A percentile compares a stretch with the other conserved stretches of the same genome.
Conservation (phyloP, 2,329 filamentous ascomycete species). For the Microsporum audouinii region DNA sequence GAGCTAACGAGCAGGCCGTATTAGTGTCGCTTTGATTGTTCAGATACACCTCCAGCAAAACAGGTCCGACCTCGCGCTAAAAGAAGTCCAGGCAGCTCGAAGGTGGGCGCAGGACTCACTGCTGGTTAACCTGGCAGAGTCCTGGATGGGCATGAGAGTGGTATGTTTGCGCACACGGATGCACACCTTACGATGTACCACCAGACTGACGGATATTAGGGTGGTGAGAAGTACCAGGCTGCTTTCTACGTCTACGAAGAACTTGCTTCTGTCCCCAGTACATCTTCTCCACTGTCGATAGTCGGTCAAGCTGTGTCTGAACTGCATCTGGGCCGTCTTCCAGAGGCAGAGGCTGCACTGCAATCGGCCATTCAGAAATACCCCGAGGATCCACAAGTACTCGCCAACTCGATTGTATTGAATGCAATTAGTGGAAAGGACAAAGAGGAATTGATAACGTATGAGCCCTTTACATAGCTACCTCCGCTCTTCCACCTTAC, state of each 20-base stretch:
- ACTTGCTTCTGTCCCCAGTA: slow-evolving; percentile 74
- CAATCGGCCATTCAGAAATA: slow-evolving; percentile 69
- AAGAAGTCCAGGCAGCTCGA: slow-evolving; percentile 76
- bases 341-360: slow-evolving; percentile 79
- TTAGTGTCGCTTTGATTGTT: slow-evolving; percentile 67
- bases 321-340: slow-evolving; percentile 74
- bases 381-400: slow-evolving; percentile 56
- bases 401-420: slow-evolving; percentile 75
- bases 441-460: slow-evolving; percentile 50
- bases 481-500: too few species aligned
- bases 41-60: slow-evolving; percentile 92
- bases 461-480: slow-evolving; percentile 26
- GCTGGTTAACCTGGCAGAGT: slow-evolving; percentile 86
- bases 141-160: slow-evolving; percentile 82
- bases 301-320: slow-evolving; percentile 85
- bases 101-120: slow-evolving; percentile 93
- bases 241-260: slow-evolving; percentile 98
- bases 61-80: slow-evolving; percentile 76
- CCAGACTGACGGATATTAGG: slow-evolving; percentile 40
- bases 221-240: slow-evolving; percentile 90
- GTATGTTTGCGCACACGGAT: slow-evolving; percentile 40
- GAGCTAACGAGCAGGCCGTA: not conserved
- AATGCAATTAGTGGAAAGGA: slow-evolving; percentile 67
- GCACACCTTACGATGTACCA: not conserved
- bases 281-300: slow-evolving; percentile 62